Conservation (phyloP, 2,329 filamentous ascomycete species). For the Venturia nashicola region DNA sequence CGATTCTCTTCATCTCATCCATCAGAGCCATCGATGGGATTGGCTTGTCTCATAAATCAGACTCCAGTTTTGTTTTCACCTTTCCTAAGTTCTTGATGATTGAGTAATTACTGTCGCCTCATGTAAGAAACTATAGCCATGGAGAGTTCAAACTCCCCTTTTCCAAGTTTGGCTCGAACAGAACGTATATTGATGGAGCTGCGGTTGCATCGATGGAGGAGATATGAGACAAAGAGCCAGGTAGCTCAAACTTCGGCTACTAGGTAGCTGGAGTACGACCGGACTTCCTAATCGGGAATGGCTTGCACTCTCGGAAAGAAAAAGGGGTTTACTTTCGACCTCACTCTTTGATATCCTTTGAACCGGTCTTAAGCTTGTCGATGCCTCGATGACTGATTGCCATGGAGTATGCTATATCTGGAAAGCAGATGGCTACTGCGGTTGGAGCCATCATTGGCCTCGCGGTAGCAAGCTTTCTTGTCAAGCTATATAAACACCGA, state of each 20-base stretch:
- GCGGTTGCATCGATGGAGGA: not conserved
- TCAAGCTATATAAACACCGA: slow-evolving; percentile 1
- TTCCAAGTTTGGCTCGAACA: not conserved
- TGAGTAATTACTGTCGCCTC: too few species aligned
- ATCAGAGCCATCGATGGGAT: too few species aligned
- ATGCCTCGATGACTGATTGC: not conserved
- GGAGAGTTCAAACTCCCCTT: not conserved
- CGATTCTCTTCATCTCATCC: too few species aligned
- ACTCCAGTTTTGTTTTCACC: too few species aligned
- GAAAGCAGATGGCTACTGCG: not conserved
- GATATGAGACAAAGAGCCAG: too few species aligned
- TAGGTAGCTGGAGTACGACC: not conserved
- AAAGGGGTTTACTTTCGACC: not conserved
- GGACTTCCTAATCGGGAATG: not conserved
- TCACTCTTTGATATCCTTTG: not conserved
- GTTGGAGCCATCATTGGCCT: not conserved
- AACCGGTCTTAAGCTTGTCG: not conserved
- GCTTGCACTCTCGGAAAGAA: not conserved
- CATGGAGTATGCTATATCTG: not conserved
- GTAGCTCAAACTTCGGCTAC: not conserved
- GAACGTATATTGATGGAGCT: not conserved
- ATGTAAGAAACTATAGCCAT: not conserved
- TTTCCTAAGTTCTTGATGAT: too few species aligned
- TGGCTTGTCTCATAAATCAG: too few species aligned
- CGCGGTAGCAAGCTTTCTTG: not conserved